These are phyloP conservation scores for Turritis glabra DNA, from an alignment of 345 rosid species.

Conservation along the genomic window DNA sequence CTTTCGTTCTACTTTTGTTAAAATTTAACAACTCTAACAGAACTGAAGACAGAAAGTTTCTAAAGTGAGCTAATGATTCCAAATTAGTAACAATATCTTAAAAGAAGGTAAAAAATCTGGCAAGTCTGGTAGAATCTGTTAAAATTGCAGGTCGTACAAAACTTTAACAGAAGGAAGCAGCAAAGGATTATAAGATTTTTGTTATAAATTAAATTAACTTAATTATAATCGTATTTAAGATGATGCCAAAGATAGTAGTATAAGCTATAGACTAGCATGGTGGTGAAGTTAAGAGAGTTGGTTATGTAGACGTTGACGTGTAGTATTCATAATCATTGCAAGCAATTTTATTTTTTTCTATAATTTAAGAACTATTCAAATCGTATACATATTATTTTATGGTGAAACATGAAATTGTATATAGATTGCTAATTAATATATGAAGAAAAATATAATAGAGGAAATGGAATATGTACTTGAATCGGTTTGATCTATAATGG, in stretches of 20 bases:
- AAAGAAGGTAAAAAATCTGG: slow-evolving; percentile 1
- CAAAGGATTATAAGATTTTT: background rate
- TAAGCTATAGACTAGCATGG: background rate
- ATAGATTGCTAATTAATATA: background rate
- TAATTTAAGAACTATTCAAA: background rate
- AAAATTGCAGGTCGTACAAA: background rate
- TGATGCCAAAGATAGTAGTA: slow-evolving; percentile 2
- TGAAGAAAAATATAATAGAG: background rate
- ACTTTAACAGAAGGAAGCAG: background rate
- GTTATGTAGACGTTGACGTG: slow-evolving; percentile 22
- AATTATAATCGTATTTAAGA: background rate
- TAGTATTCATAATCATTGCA: slow-evolving; percentile 16
- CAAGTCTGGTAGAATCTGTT: slow-evolving; percentile 1
- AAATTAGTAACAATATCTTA: slow-evolving; percentile 7
- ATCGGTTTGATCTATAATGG: too few relatives aligned
- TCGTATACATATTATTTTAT: too few relatives aligned
- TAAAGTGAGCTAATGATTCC: slow-evolving; percentile 2
- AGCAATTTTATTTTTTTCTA: background rate
- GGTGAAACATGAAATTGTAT: background rate
- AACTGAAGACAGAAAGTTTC: background rate
- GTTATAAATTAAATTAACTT: background rate
- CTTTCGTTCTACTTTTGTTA: background rate
- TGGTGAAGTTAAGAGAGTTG: slow-evolving; percentile 6
- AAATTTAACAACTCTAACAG: slow-evolving; percentile 6
- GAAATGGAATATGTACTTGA: background rate